Evolutionary conservation across 805 yeast species (phyloP).

Genomic region (Candida silvicultrix): DNA sequence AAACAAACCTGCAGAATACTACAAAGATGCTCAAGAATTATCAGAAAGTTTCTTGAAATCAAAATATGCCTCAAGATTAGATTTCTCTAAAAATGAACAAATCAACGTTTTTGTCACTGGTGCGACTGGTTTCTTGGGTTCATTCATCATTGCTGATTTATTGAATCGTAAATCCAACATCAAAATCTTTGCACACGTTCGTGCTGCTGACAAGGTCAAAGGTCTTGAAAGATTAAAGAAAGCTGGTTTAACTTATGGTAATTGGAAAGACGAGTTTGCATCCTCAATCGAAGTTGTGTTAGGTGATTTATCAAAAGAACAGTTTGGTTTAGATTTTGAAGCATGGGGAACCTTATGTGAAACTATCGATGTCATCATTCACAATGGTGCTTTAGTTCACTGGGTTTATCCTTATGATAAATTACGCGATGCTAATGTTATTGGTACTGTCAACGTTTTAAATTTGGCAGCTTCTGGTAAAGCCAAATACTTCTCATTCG

Average conservation of each 20-base stretch:
- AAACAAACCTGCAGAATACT: conserved; percentile 40
- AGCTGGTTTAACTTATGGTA: conserved; percentile 77
- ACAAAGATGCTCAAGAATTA: conserved; percentile 63
- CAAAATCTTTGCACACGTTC: conserved; percentile 80
- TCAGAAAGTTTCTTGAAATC: conserved; percentile 32
- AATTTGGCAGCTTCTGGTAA: conserved; percentile 68
- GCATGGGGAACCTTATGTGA: conserved; percentile 55
- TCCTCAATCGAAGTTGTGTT: conserved; percentile 61
- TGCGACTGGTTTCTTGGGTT: conserved; percentile 93
- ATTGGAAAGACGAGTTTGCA: conserved; percentile 48
- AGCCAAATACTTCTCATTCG: conserved; percentile 83
- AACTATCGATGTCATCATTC: conserved; percentile 75
- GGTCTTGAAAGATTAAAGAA: conserved; percentile 73
- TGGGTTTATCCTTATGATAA: conserved; percentile 96
- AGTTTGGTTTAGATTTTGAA: conserved; percentile 58
- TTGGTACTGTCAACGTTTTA: conserved; percentile 80
- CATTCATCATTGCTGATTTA: conserved; percentile 77
- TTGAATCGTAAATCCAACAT: conserved; percentile 50
- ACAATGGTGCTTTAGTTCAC: conserved; percentile 97
- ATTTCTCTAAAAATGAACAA: conserved; percentile 29
- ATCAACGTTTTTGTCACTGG: conserved; percentile 85
- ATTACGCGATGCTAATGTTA: conserved; percentile 87
- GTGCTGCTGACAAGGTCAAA: conserved; percentile 63
- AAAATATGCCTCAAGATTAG: conserved; percentile 38
- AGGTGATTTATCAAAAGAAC: conserved; percentile 71